Percentiles rank a stretch among this genome's conserved stretches.
phyloP scores from a whole-genome alignment of 2,329 filamentous ascomycete genomes.

The Exophiala alcalophila region DNA sequence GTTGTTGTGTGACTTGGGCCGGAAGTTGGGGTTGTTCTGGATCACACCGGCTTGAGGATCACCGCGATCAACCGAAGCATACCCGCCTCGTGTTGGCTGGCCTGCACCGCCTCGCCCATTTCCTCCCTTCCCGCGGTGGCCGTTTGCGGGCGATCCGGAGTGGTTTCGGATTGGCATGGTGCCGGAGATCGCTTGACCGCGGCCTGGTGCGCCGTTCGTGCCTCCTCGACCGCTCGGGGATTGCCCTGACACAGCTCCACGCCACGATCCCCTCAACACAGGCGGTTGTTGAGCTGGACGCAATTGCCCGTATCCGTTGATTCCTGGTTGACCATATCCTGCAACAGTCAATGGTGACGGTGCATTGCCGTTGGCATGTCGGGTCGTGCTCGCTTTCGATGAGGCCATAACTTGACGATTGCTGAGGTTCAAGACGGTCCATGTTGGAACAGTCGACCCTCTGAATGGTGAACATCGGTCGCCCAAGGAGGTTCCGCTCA shows the following conservation, averaged over 20 bases:
- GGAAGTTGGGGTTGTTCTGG: constrained; percentile 55
- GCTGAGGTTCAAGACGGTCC: constrained; percentile 84
- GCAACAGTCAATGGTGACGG: constrained; percentile 53
- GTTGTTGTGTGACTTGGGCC: constrained; percentile 52
- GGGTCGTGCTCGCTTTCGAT: constrained; percentile 41
- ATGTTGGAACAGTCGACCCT: constrained; percentile 82
- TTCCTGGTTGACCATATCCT: constrained; percentile 56
- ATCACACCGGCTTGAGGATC: constrained; percentile 55
- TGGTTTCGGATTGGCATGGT: constrained; percentile 25
- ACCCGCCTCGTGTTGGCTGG: constrained; percentile 36
- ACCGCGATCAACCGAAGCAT: constrained; percentile 45
- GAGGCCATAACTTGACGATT: constrained; percentile 72
- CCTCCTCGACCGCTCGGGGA: constrained; percentile 34
- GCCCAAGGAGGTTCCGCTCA: constrained; percentile 91
- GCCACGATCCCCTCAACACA: constrained; percentile 58
- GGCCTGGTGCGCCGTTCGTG: constrained; percentile 23
- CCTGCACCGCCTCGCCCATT: constrained; percentile 21
- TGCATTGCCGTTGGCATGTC: constrained; percentile 53
- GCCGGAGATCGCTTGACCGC: constrained; percentile 14
- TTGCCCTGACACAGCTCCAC: constrained; percentile 54
- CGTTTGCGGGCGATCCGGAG: constrained; percentile 16
- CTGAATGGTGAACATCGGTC: constrained; percentile 90
- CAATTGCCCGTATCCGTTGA: constrained; percentile 61
- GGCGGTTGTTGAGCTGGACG: constrained; percentile 55
- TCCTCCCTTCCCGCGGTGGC: constrained; percentile 9